Evolutionary conservation across 306 rosid genomes (phyloP), one percentile per base, ranked within the genome.

Genomic region (Prunus armeniaca): DNA sequence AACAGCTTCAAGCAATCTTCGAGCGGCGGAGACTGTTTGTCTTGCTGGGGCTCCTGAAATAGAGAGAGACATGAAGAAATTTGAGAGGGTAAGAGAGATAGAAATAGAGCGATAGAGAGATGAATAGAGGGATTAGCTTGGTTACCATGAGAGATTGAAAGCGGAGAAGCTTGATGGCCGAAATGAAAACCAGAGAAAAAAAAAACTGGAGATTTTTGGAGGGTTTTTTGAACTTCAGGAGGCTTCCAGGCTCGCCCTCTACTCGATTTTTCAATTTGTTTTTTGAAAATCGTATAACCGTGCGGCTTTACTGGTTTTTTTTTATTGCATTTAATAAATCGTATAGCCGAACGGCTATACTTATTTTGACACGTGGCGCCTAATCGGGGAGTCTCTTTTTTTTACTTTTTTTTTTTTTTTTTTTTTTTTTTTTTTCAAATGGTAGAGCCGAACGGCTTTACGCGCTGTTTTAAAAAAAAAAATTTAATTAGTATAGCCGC

Each of bases 1-100:
- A 95, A 69, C 3, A 95, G 84, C 88, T 90, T 95, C 96, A 95
- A 79, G 83, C 97, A 95, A 41, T 90, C 97, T 60, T 92, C 97
- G 8, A 95, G 82, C 76, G 80, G 64, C 76, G 76, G 84, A 63
- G 84, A 78, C 24, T 84, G n/a, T 27, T 69, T 86, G 13, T 84
- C 88, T 57, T 79, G 85, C 67, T 65, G 87, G 27, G 81, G 22
- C 27, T 81, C 93, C 93, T 91, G 79, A 46, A 58, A 72, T 57
- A 63, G 54, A 51, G 32, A 13, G 2, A 51, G 18, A 13, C 68
- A 13, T 17, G n/a, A 61, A 71, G 15, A 15, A 14, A 30, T 50
- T 9, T 19, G 2, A 28, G 52, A 63, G 30, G 19, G 3, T 38
- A 54, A 50, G 27, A 38, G 2, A 32, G 28, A 25, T 11, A 12